Evolutionary conservation across 2,329 filamentous ascomycete species (phyloP).

Genomic region (Shiraia sp.): DNA sequence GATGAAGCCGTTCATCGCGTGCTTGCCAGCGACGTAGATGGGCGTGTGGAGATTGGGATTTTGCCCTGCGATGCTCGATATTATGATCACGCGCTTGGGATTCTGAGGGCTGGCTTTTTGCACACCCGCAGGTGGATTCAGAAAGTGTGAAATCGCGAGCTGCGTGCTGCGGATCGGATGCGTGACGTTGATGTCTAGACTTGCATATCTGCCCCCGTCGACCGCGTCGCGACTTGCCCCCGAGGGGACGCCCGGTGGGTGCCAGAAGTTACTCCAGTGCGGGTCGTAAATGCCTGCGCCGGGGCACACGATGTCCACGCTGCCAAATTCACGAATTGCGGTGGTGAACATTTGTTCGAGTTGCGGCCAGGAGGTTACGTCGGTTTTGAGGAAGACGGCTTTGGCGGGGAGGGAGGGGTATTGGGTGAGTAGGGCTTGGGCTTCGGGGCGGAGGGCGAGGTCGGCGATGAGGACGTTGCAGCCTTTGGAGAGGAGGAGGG

Average conservation of each 20-base stretch:
- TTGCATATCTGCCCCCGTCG: constrained; percentile 32
- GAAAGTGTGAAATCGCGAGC: constrained; percentile 51
- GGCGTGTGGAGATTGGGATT: constrained; percentile 43
- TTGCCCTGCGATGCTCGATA: constrained; percentile 52
- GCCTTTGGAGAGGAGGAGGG: constrained; percentile 48
- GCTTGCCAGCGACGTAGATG: constrained; percentile 52
- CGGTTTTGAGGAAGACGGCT: constrained; percentile 51
- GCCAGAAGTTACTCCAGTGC: constrained; percentile 54
- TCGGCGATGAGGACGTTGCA: constrained; percentile 57
- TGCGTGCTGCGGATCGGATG: constrained; percentile 54
- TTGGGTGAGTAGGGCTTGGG: constrained; percentile 46
- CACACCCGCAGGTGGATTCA: constrained; percentile 37
- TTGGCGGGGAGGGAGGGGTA: constrained; percentile 26
- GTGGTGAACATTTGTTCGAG: constrained; percentile 39
- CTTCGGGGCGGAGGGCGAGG: constrained; percentile 52
- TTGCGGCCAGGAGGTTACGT: constrained; percentile 45
- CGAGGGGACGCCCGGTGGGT: constrained; percentile 46
- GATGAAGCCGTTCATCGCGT: constrained; percentile 53
- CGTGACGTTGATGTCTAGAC: constrained; percentile 53
- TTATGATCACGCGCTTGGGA: constrained; percentile 52
- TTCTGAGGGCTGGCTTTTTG: constrained; percentile 43
- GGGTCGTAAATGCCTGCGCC: constrained; percentile 56
- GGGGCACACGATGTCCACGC: constrained; percentile 53
- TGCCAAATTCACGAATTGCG: constrained; percentile 35
- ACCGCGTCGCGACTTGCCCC: constrained; percentile 37